A percentile compares a stretch with the other conserved stretches of the same genome.
These are phyloP conservation scores for Salix suchowensis DNA, from an alignment of 345 rosid species.

Conservation along the genomic window DNA sequence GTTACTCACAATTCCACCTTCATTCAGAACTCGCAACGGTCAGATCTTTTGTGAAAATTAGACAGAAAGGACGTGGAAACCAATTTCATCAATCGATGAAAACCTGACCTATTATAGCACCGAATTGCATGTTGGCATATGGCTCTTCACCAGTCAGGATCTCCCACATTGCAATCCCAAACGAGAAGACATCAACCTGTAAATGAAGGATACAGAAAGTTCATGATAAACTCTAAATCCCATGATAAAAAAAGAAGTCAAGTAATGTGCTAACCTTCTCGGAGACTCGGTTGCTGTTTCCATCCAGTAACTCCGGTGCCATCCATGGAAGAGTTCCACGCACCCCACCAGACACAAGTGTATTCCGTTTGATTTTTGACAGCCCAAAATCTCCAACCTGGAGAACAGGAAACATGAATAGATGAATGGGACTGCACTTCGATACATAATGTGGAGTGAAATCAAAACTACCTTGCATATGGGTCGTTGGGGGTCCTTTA, in stretches of 20 bases:
- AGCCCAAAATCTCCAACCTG: slow-evolving; percentile 95
- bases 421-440: background rate
- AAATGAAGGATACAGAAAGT: background rate
- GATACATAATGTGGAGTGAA: background rate
- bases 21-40: slow-evolving; percentile 2
- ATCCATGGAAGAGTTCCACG: slow-evolving; percentile 99
- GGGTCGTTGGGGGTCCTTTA: slow-evolving; percentile 86
- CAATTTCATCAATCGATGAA: background rate
- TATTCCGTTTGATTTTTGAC: slow-evolving; percentile 86
- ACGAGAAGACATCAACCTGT: slow-evolving; percentile 93
- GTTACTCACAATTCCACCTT: slow-evolving; percentile 84
- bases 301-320: slow-evolving; percentile 88
- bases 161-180: slow-evolving; percentile 90
- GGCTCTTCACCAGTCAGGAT: slow-evolving; percentile 81
- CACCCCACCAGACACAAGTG: slow-evolving; percentile 85
- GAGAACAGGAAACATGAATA: slow-evolving; percentile 1
- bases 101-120: slow-evolving; percentile 79
- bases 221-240: background rate
- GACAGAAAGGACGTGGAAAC: background rate
- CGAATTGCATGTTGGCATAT: slow-evolving; percentile 86
- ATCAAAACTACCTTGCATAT: slow-evolving; percentile 62
- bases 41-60: background rate
- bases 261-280: slow-evolving; percentile 53
- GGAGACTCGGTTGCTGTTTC: slow-evolving; percentile 71
- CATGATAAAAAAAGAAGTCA: background rate